These are phyloP conservation scores for Boletus subparvulus DNA, from an alignment of 768 basidiomycete genomes.

Conservation along the genomic window DNA sequence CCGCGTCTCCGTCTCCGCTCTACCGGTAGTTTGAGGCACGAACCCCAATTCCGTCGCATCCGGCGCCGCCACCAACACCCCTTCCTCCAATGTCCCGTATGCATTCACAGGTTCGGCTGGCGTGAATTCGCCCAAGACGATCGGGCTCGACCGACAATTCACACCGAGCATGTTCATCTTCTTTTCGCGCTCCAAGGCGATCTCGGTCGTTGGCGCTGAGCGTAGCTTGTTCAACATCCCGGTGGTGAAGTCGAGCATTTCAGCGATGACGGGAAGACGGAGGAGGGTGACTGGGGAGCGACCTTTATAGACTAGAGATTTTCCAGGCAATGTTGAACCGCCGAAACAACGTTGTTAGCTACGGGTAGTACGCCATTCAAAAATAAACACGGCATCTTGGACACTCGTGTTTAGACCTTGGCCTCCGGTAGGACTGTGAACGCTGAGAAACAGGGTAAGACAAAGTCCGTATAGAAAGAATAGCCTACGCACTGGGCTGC, in stretches of 20 bases:
- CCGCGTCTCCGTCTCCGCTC: neutral
- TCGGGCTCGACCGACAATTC: constrained; percentile 37
- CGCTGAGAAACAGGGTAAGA: constrained; percentile 8
- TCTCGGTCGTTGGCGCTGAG: neutral
- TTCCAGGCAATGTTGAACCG: constrained; percentile 49
- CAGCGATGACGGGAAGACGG: constrained; percentile 45
- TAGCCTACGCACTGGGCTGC: constrained; percentile 39
- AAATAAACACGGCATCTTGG: constrained; percentile 38
- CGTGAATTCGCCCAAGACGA: constrained; percentile 38
- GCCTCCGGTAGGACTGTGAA: constrained; percentile 25
- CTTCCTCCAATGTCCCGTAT: constrained; percentile 23
- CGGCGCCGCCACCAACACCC: constrained; percentile 37
- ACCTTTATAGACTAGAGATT: constrained; percentile 41
- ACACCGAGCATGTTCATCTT: constrained; percentile 31
- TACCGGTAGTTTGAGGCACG: constrained; percentile 4
- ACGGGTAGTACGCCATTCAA: neutral
- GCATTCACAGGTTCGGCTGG: constrained; percentile 10
- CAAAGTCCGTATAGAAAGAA: neutral
- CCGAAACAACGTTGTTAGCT: neutral
- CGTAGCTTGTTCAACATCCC: constrained; percentile 11
- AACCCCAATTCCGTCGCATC: constrained; percentile 39
- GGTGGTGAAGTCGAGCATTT: constrained; percentile 45
- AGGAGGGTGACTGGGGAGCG: constrained; percentile 38
- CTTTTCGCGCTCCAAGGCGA: neutral
- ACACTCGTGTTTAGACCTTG: constrained; percentile 40